phyloP scores from a whole-genome alignment of 2,329 filamentous ascomycete genomes.

The Venturia oleaginea region DNA sequence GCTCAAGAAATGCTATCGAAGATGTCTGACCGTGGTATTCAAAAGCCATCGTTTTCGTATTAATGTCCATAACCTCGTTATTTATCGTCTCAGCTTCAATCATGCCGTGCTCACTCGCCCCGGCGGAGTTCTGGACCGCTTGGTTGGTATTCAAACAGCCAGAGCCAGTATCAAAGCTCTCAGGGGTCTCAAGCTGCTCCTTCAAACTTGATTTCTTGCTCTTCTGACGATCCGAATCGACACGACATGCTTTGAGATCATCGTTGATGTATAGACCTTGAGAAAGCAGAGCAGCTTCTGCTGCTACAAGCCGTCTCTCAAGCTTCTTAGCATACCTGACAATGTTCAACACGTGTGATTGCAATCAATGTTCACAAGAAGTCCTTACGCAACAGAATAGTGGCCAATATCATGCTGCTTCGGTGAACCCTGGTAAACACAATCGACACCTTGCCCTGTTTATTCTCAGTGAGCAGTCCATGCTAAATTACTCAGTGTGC shows the following conservation, averaged over 20 bases:
- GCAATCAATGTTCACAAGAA: not conserved
- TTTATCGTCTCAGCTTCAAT: constrained; percentile 15
- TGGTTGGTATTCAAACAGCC: too few species aligned
- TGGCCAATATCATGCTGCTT: not conserved
- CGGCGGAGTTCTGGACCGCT: constrained; percentile 1
- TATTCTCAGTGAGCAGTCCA: not conserved
- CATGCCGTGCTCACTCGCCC: constrained; percentile 16
- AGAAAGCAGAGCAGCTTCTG: constrained; percentile 2
- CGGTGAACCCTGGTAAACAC: constrained; percentile 15
- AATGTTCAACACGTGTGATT: not conserved
- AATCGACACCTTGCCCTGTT: constrained; percentile 15
- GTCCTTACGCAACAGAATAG: constrained; percentile 12
- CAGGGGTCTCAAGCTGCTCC: not conserved
- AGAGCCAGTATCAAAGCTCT: not conserved
- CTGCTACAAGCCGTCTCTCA: constrained; percentile 4
- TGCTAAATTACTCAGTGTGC: not conserved
- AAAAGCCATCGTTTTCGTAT: constrained; percentile 36
- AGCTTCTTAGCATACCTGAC: constrained; percentile 5
- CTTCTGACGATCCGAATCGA: not conserved
- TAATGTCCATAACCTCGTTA: constrained; percentile 33
- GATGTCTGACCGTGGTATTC: constrained; percentile 43
- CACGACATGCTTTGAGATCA: not conserved
- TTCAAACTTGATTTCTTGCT: not conserved
- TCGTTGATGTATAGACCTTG: not conserved
- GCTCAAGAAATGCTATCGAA: constrained; percentile 36